Evolutionary conservation across 345 rosid genomes (phyloP).

Genomic region (Excoecaria cochinchinensis): DNA sequence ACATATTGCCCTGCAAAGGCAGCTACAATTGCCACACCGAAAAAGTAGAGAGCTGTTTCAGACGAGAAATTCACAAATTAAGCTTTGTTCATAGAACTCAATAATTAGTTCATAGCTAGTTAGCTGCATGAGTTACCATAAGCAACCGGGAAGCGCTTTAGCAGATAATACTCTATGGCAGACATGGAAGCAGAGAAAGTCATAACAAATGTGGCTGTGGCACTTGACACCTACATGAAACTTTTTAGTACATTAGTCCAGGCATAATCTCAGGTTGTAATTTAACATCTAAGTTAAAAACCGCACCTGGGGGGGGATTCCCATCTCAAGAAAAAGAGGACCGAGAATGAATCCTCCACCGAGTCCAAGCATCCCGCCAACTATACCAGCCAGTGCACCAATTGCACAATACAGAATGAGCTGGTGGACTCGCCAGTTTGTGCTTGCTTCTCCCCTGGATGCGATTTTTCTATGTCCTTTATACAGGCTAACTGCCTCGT

Average conservation of each 20-base stretch:
- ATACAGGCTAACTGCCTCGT: slow-evolving; percentile 39
- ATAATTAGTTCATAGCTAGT: no score
- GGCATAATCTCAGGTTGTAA: background rate
- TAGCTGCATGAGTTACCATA: slow-evolving; percentile 44
- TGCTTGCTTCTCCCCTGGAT: slow-evolving; percentile 39
- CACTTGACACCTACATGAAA: slow-evolving; percentile 60
- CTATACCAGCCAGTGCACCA: slow-evolving; percentile 35
- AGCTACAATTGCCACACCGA: slow-evolving; percentile 25
- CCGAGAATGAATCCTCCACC: slow-evolving; percentile 47
- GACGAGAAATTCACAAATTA: background rate
- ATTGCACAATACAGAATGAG: slow-evolving; percentile 21
- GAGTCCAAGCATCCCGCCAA: slow-evolving; percentile 43
- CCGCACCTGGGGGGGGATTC: slow-evolving; percentile 41
- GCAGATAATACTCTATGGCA: slow-evolving; percentile 78
- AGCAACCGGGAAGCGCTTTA: slow-evolving; percentile 78
- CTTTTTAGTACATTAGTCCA: background rate
- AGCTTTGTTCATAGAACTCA: background rate
- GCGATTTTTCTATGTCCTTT: slow-evolving; percentile 39
- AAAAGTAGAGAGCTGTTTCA: slow-evolving; percentile 28
- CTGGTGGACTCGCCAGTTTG: slow-evolving; percentile 20
- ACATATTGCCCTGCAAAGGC: slow-evolving; percentile 25
- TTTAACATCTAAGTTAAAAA: background rate
- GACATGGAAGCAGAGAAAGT: slow-evolving; percentile 87
- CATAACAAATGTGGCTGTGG: slow-evolving; percentile 87
- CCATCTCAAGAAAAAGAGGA: slow-evolving; percentile 44